Conservation (phyloP, 495 filamentous ascomycete genomes). For the Penicillium odoratum region DNA sequence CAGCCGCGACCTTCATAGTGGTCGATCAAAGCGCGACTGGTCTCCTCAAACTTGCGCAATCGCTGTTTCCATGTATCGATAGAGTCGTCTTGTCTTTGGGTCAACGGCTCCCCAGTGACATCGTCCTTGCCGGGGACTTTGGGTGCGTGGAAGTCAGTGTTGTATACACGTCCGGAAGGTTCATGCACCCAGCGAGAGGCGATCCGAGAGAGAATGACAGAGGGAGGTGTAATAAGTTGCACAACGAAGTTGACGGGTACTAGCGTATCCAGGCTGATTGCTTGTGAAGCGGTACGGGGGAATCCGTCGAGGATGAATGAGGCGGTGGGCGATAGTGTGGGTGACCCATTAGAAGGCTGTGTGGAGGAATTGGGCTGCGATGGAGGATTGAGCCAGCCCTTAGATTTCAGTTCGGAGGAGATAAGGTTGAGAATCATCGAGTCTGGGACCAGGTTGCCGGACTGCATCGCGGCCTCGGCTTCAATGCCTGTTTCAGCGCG, state of each 20-base stretch:
- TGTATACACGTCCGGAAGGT: conserved; percentile 89
- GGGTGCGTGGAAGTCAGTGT: conserved; percentile 86
- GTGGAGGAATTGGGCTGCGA: conserved; percentile 13
- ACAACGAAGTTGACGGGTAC: conserved; percentile 93
- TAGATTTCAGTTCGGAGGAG: conserved; percentile 75
- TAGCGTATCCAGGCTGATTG: conserved; percentile 68
- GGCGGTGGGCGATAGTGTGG: conserved; percentile 69
- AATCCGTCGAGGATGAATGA: conserved; percentile 97
- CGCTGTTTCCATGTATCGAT: conserved; percentile 81
- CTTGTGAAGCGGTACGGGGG: conserved; percentile 83
- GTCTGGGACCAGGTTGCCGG: conserved; percentile 82
- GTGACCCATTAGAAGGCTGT: conserved; percentile 16
- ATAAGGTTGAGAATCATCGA: conserved; percentile 90
- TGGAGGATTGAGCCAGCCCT: conserved; percentile 69
- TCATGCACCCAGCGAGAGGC: conserved; percentile 91
- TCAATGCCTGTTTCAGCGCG: conserved; percentile 62
- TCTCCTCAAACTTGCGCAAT: conserved; percentile 80
- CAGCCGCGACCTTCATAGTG: conserved; percentile 88
- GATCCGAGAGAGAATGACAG: conserved; percentile 86
- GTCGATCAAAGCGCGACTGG: conserved; percentile 78
- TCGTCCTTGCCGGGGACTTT: conserved; percentile 82
- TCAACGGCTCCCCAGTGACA: conserved; percentile 83
- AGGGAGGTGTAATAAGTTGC: conserved; percentile 48
- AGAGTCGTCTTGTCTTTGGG: conserved; percentile 80
- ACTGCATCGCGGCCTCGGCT: conserved; percentile 83